Base-by-base conservation (phyloP, 257 asterid species). In the Verbena officinalis region DNA sequence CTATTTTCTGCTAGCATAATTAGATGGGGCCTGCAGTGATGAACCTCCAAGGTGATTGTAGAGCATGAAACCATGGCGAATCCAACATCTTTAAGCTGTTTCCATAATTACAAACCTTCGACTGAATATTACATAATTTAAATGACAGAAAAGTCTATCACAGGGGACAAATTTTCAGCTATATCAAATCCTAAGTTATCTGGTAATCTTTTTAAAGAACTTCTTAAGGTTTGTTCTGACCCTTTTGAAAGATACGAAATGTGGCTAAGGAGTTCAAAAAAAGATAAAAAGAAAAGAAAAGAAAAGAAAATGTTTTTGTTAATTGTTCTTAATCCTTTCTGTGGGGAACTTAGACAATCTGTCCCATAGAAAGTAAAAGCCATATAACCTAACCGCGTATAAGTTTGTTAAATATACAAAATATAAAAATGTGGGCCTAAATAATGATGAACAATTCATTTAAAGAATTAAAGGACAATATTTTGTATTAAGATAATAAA, bases 401-500 rank as follows among this genome's bases (percentile, higher is more conserved):
- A 36, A 64, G 68, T 22, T 10, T 45, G 61, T 16, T 45, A 55
- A 23, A n/a, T 53, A 62, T 55, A 59, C 38, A 56, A 19, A 58
- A 65, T 60, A 60, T 56, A 40, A 40, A 33, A 53, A 17, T 34
- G 75, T 69, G 81, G 79, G 63, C 64, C 85, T 72, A 60, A 64
- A 59, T 49, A 67, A 76, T 71, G 74, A 75, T 69, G 74, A 65
- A 51, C 62, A 13, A 17, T 56, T 64, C 66, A 69, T 74, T 45
- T 56, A 58, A 12, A 67, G 59, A 53, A 53, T 45, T 56, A 58
- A 12, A 67, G 59, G 57, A 53, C 80, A 21, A 59, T 51, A 16
- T 74, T 43, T 57, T 57, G 74, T 62, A 75, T 63, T 71, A 66
- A 49, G 67, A 70, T 30, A 69, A 73, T 55, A 75, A 70, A 72